Conservation (phyloP, 2,329 filamentous ascomycete species). For the Xylariaceae sp. region DNA sequence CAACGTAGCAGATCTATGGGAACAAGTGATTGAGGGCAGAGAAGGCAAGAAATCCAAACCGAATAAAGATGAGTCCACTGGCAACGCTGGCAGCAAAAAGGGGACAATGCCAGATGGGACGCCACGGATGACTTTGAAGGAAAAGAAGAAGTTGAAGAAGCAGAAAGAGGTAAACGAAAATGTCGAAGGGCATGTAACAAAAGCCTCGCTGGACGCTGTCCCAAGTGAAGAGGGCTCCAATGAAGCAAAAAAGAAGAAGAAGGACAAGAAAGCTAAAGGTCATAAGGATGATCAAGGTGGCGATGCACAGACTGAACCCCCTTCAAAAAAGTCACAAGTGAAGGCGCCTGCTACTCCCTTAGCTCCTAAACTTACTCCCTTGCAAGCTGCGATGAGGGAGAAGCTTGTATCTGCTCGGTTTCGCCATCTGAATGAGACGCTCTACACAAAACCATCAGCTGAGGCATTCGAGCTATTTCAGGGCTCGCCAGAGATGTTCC, state of each 20-base stretch:
- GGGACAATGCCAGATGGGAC: constrained; percentile 28
- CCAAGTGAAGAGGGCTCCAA: constrained; percentile 36
- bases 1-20: constrained; percentile 82
- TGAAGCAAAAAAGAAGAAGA: constrained; percentile 45
- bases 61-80: constrained; percentile 22
- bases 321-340: constrained; percentile 27
- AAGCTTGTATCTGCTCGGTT: constrained; percentile 96
- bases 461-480: constrained; percentile 85
- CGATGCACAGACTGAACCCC: constrained; percentile 9
- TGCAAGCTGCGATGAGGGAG: constrained; percentile 92
- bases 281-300: constrained; percentile 16
- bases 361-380: constrained; percentile 77
- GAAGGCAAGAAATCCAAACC: constrained; percentile 42
- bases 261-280: constrained; percentile 38
- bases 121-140: constrained; percentile 34
- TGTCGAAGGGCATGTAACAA: not conserved
- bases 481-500: constrained; percentile 89
- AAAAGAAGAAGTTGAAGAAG: constrained; percentile 41
- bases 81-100: constrained; percentile 36
- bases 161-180: constrained; percentile 28
- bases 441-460: constrained; percentile 89
- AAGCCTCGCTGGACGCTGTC: constrained; percentile 14
- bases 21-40: constrained; percentile 77
- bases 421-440: constrained; percentile 94
- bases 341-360: constrained; percentile 38